phyloP scores from a whole-genome alignment of 352 stramenopile species.

The Globisporangium polare region DNA sequence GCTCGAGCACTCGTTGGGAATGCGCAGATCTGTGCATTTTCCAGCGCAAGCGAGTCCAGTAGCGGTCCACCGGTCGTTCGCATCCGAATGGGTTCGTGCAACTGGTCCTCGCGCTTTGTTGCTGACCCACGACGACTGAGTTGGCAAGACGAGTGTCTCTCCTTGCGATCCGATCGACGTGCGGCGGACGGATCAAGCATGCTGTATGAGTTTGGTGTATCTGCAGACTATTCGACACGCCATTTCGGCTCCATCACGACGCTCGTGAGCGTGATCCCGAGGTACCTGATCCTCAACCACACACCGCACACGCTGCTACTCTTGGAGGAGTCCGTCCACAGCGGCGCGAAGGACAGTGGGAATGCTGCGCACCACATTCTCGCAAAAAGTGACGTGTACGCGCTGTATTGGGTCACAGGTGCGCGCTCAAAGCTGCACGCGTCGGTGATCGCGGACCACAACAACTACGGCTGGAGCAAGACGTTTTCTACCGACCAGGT shows the following conservation, averaged over 20 bases:
- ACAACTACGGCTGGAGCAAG: slow-evolving; percentile 63
- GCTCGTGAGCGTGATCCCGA: slow-evolving; percentile 78
- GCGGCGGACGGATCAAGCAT: slow-evolving; percentile 26
- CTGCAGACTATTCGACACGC: slow-evolving; percentile 71
- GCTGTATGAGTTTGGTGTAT: slow-evolving; percentile 80
- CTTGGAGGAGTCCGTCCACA: slow-evolving; percentile 33
- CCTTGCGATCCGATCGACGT: slow-evolving; percentile 31
- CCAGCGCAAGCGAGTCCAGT: slow-evolving; percentile 26
- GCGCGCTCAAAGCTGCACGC: slow-evolving; percentile 43
- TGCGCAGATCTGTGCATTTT: slow-evolving; percentile 74
- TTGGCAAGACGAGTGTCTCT: slow-evolving; percentile 83
- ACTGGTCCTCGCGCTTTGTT: slow-evolving; percentile 71
- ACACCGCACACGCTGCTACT: slow-evolving; percentile 64
- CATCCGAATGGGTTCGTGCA: slow-evolving; percentile 46
- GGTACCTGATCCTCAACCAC: slow-evolving; percentile 73
- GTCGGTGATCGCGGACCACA: slow-evolving; percentile 45
- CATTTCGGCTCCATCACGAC: slow-evolving; percentile 84
- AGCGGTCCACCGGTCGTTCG: slow-evolving; percentile 39
- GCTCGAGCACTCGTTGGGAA: slow-evolving; percentile 70
- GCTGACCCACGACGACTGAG: slow-evolving; percentile 69
- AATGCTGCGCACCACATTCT: slow-evolving; percentile 76
- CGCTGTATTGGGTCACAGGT: slow-evolving; percentile 72
- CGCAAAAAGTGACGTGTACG: slow-evolving; percentile 62
- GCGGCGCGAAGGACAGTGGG: slow-evolving; percentile 1
- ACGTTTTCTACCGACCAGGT: slow-evolving; percentile 49